Percentiles rank a stretch among this genome's conserved stretches.
Conservation (phyloP, 495 filamentous ascomycete species). For the Penicillium fimorum region DNA sequence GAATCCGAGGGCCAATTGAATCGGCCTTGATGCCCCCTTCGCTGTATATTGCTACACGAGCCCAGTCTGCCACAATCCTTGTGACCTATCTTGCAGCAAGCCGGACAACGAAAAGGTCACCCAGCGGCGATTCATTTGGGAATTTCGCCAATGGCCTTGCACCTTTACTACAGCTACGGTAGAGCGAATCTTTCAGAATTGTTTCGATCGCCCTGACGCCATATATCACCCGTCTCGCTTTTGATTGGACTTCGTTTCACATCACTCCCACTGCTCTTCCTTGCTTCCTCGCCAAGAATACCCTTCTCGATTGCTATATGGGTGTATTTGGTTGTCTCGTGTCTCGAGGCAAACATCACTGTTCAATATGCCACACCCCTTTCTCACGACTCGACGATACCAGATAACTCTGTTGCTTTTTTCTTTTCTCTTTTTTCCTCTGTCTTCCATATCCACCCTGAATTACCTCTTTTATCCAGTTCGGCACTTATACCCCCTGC, state of each 20-base stretch:
- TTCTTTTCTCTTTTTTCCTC: constrained; percentile 5
- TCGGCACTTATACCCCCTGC: constrained; percentile 14
- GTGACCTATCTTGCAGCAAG: neutral
- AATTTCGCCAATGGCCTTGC: neutral
- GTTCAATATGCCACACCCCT: neutral
- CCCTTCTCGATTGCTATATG: neutral
- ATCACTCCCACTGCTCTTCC: constrained; percentile 1
- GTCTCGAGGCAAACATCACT: neutral
- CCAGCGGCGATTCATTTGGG: neutral
- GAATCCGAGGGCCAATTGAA: neutral
- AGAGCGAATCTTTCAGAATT: neutral
- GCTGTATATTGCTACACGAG: constrained; percentile 1
- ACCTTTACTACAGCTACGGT: neutral
- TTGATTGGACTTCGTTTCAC: constrained; percentile 1
- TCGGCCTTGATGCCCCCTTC: neutral
- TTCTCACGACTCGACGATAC: constrained; percentile 24
- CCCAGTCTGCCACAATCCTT: neutral
- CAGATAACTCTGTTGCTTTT: constrained; percentile 16
- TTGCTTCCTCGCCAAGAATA: neutral
- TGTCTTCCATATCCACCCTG: constrained; percentile 2
- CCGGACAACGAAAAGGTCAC: neutral
- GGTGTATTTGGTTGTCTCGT: neutral
- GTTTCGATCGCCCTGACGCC: neutral
- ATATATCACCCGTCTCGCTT: constrained; percentile 5
- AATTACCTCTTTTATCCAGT: constrained; percentile 1